Base-by-base conservation (phyloP, 495 filamentous ascomycete species). In the Hypomontagnella submonticulosa region DNA sequence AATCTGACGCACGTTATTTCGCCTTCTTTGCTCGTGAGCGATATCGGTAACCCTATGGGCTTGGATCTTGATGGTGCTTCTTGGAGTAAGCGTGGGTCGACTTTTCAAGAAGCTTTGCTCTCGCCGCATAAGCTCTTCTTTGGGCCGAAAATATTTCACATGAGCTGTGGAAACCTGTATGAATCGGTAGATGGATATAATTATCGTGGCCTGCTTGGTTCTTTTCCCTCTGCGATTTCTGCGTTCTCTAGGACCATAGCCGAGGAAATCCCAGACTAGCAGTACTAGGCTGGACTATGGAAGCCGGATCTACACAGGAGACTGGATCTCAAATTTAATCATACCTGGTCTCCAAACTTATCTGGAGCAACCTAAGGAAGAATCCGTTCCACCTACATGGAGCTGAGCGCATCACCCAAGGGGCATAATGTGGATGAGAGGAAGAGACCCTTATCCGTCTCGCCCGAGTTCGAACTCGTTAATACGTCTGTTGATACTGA, bases 51-150 rank as follows among this genome's bases (percentile, higher is more conserved):
- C 8, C 36, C 46, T 23, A 46, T 13, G 2, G 3, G 23, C 15
- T 4, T 1, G 0, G 57, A 51, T 11, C 11, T 50, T 46, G 4
- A 32, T 2, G 20, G 23, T 0, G 36, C 44, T 13, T 6, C 46
- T 4, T 60, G 57, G 57, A 51, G n/a, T 7, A n/a, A 30, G 3
- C 57, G 57, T 43, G 57, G 41, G 15, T 60, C 44, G 57, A 51
- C 46, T 1, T 43, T 60, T 32, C 57, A 60, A 23, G 57, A 60
- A 23, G 36, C 43, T 30, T n/a, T 20, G 27, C 41, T 57, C n/a
- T 47, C 41, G 1, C 41, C 54, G 20, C 54, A 40, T 5, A 46
- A 47, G 23, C 12, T 57, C 43, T 23, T 47, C 10, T 57, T 46
- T 8, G 41, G 54, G 9, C 10, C 16, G 2, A 11, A 36, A 2